Evolutionary conservation across 2,329 filamentous ascomycete genomes (phyloP), one percentile per base, ranked within the genome.

Genomic region (Tolypocladium sp.): DNA sequence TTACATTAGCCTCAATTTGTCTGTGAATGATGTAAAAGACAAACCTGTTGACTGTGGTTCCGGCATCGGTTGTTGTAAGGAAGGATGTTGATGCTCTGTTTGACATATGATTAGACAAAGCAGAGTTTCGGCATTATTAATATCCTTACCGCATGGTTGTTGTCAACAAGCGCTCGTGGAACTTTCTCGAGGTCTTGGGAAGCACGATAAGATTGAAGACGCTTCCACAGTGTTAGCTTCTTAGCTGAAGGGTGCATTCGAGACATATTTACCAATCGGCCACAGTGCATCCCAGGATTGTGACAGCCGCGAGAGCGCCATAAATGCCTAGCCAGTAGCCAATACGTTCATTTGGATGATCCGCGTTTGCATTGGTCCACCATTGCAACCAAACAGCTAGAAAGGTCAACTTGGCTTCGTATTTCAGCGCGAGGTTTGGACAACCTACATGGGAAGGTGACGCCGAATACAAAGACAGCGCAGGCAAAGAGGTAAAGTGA

Each of bases 21-120:
- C 25, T 15, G 4, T 5, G 2, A 33, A 10, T 17, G 7, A 9
- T 2, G 9, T 4, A 25, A 1, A 20, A 1, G 9, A 38, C 56
- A 1, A 35, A 62, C 57, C 64, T 66, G 56, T 76, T 75, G 27
- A 70, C 68, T 1, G 71, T 68, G 1, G 70, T 63, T 17, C 73
- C 74, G 10, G 66, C 69, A 58, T 75, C 70, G 1, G 73, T 74
- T 6, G 63, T 67, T 0, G 71, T 71, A 49, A 76, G 70, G 62
- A 74, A 74, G 4, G 62, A 62, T 22, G 73, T 68, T 2, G 72
- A 46, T 35, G 63, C 63, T 10, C 63, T 65, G 20, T 3, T 35
- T 33, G 8, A 30, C 1, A 27, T 0, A 10, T 7, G 9, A 30
- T 61, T 67, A 8, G 71, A 37, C 10, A 53, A 15, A 1, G n/a